These are phyloP conservation scores for Colletotrichum siamense DNA, from an alignment of 2,329 filamentous ascomycete species.

Conservation along the genomic window DNA sequence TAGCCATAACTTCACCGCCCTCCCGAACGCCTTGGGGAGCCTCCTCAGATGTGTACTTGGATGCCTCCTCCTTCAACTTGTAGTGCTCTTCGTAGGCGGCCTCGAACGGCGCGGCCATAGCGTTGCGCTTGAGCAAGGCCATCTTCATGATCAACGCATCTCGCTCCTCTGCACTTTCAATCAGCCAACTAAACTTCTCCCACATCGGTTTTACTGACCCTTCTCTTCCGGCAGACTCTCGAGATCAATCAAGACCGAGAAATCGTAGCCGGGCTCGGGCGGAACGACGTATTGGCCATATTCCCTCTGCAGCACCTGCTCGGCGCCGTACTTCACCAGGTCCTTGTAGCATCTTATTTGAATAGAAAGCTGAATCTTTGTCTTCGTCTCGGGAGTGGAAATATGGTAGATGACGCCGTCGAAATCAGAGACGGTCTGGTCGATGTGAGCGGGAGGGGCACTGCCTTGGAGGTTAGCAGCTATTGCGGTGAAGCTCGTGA, in stretches of 20 bases:
- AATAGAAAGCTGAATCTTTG: constrained; percentile 93
- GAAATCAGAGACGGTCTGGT: constrained; percentile 98
- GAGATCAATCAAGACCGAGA: constrained; percentile 89
- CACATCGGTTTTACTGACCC: constrained; percentile 50
- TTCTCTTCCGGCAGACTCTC: constrained; percentile 84
- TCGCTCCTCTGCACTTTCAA: constrained; percentile 66
- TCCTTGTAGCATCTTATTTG: constrained; percentile 95
- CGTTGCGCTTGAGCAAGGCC: constrained; percentile 94
- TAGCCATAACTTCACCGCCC: constrained; percentile 91
- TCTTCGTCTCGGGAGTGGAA: constrained; percentile 92
- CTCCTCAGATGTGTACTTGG: constrained; percentile 91
- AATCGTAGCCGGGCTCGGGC: constrained; percentile 92
- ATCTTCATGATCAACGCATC: constrained; percentile 88
- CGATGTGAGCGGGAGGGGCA: constrained; percentile 85
- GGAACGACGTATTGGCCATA: constrained; percentile 90
- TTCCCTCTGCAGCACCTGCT: constrained; percentile 90
- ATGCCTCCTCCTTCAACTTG: constrained; percentile 83
- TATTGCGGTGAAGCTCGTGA: constrained; percentile 11
- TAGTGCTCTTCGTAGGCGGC: constrained; percentile 95
- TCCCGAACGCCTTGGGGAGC: constrained; percentile 90
- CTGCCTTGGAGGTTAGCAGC: constrained; percentile 57
- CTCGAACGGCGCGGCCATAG: constrained; percentile 98
- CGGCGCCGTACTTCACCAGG: constrained; percentile 89
- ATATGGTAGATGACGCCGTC: constrained; percentile 99
- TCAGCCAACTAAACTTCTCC: not conserved